A percentile compares a stretch with the other conserved stretches of the same genome.
Evolutionary conservation across 2,329 filamentous ascomycete genomes (phyloP).

Genomic region (Arthrobotrys musiformis): DNA sequence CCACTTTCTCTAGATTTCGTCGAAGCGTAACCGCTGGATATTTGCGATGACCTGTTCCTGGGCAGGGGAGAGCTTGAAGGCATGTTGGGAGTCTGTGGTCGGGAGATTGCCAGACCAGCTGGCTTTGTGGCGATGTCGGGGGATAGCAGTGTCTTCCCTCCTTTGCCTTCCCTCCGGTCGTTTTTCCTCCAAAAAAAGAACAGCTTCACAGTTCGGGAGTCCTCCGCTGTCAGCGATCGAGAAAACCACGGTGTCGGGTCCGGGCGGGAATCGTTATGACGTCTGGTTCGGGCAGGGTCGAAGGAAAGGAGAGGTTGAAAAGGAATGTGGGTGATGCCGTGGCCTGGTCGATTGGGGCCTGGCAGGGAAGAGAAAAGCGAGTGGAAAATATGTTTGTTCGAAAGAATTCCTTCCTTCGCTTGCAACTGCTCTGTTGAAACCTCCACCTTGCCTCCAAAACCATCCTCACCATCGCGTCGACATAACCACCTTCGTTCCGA

Average conservation of each 20-base stretch:
- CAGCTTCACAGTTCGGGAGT: neutral
- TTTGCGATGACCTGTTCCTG: conserved; percentile 41
- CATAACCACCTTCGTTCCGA: neutral
- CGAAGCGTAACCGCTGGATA: conserved; percentile 46
- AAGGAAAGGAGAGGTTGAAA: conserved; percentile 25
- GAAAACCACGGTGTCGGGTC: conserved; percentile 43
- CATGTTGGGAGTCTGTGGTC: conserved; percentile 45
- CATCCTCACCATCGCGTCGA: conserved; percentile 35
- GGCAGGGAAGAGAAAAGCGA: conserved; percentile 8
- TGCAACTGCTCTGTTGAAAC: conserved; percentile 33
- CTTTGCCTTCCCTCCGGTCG: neutral
- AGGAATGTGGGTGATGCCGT: conserved; percentile 36
- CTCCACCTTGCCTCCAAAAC: conserved; percentile 2
- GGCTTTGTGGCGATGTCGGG: conserved; percentile 31
- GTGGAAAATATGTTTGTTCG: conserved; percentile 36
- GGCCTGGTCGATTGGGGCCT: conserved; percentile 5
- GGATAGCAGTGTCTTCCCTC: conserved; percentile 1
- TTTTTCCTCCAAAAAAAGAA: neutral
- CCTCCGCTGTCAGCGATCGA: conserved; percentile 24
- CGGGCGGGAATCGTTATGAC: conserved; percentile 7
- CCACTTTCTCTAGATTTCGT: conserved; percentile 50
- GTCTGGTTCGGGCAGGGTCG: conserved; percentile 4
- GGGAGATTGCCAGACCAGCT: conserved; percentile 55
- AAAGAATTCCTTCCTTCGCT: conserved; percentile 31
- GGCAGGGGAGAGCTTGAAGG: conserved; percentile 50